Evolutionary conservation across 2,329 filamentous ascomycete genomes (phyloP).

Genomic region (Spiromastix sp.): DNA sequence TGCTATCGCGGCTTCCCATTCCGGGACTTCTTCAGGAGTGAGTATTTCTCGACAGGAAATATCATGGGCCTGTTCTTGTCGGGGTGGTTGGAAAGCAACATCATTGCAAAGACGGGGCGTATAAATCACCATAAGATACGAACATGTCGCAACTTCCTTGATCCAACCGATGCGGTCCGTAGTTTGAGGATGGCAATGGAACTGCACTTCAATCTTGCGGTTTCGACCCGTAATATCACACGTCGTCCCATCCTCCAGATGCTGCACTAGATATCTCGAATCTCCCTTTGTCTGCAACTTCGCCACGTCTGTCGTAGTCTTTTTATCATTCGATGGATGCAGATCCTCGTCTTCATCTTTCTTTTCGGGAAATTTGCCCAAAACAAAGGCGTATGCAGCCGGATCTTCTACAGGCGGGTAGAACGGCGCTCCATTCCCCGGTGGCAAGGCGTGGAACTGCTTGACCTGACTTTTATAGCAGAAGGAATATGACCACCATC

Average conservation of each 20-base stretch:
- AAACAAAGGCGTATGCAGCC: conserved; percentile 61
- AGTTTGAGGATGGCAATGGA: conserved; percentile 66
- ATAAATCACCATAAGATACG: conserved; percentile 87
- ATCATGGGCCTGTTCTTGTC: conserved; percentile 62
- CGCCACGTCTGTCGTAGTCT: conserved; percentile 35
- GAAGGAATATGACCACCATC: conserved; percentile 95
- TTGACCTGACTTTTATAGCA: conserved; percentile 81
- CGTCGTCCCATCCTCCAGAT: conserved; percentile 64
- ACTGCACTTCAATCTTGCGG: conserved; percentile 71
- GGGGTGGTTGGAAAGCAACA: conserved; percentile 72
- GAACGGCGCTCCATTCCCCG: conserved; percentile 53
- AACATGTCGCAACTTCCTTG: conserved; percentile 83
- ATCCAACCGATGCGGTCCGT: conserved; percentile 78
- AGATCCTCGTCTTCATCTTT: conserved; percentile 20
- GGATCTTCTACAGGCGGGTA: conserved; percentile 70
- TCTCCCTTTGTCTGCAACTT: conserved; percentile 74
- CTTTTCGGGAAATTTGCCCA: conserved; percentile 50
- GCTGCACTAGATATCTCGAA: conserved; percentile 76
- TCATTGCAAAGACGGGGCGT: conserved; percentile 83
- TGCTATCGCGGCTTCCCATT: conserved; percentile 31
- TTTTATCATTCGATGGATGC: conserved; percentile 22
- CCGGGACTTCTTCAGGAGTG: conserved; percentile 41
- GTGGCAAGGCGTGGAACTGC: conserved; percentile 78
- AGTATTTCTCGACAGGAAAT: conserved; percentile 70
- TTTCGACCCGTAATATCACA: conserved; percentile 79